Conservation (phyloP, 2,329 filamentous ascomycete genomes). For the Fusarium torreyae region DNA sequence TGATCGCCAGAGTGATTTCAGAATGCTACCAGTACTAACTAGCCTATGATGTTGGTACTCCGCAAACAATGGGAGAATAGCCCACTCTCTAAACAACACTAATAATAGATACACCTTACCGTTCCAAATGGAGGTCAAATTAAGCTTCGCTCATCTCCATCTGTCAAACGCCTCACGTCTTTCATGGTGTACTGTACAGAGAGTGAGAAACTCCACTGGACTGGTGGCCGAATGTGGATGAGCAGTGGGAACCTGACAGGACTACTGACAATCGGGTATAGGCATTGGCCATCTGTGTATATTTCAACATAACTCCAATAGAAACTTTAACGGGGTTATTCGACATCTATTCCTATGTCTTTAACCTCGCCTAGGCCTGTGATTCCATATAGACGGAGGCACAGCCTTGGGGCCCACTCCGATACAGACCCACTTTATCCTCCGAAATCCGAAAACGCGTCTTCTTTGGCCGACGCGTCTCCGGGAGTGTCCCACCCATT, state of each 20-base stretch:
- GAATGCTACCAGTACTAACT: background rate
- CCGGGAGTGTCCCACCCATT: slow-evolving; percentile 40
- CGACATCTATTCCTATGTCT: no score
- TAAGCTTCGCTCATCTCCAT: slow-evolving; percentile 21
- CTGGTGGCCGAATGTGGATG: slow-evolving; percentile 6
- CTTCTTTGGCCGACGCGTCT: slow-evolving; percentile 41
- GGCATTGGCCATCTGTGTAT: background rate
- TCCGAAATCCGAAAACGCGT: slow-evolving; percentile 42
- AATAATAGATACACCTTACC: background rate
- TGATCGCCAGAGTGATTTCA: background rate
- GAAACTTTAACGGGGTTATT: no score
- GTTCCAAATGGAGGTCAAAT: slow-evolving; percentile 19
- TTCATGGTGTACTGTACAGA: background rate
- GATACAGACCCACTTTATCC: slow-evolving; percentile 24
- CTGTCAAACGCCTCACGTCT: slow-evolving; percentile 13
- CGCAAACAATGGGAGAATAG: background rate
- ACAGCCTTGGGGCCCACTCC: slow-evolving; percentile 24
- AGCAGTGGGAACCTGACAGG: no score
- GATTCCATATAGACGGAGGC: background rate
- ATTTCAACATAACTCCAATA: background rate
- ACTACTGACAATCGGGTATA: background rate
- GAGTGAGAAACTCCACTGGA: background rate
- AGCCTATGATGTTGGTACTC: no score
- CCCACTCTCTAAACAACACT: background rate
- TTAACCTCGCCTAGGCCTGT: background rate